Evolutionary conservation across 495 filamentous ascomycete species (phyloP).

Genomic region (Geopyxis carbonaria): DNA sequence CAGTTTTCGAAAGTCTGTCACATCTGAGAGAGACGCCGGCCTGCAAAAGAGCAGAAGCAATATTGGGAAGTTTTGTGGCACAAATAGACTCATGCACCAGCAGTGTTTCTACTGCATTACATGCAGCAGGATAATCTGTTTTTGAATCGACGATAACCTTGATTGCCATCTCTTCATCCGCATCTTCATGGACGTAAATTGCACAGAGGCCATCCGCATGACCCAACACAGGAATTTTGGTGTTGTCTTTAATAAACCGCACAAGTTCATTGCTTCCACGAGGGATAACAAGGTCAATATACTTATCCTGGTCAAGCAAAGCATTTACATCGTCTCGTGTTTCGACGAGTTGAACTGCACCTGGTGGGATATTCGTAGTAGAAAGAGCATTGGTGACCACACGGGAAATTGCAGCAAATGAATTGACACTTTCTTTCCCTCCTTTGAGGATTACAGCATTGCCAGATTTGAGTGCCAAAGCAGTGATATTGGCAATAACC

Average conservation of each 20-base stretch:
- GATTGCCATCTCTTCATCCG: conserved; percentile 50
- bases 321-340: conserved; percentile 76
- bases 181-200: conserved; percentile 71
- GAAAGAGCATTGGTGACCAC: conserved; percentile 68
- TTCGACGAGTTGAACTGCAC: conserved; percentile 78
- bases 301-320: conserved; percentile 61
- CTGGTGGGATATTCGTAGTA: conserved; percentile 61
- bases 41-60: conserved; percentile 51
- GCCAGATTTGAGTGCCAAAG: conserved; percentile 92
- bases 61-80: conserved; percentile 44
- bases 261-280: conserved; percentile 89
- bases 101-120: conserved; percentile 80
- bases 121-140: conserved; percentile 86
- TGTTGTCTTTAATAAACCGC: conserved; percentile 69
- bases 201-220: conserved; percentile 91
- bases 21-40: conserved; percentile 76
- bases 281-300: conserved; percentile 91
- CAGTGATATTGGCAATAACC: conserved; percentile 96
- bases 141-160: conserved; percentile 84
- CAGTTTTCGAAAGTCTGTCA: conserved; percentile 47
- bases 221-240: conserved; percentile 87
- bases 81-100: conserved; percentile 66
- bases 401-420: conserved; percentile 72
- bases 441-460: conserved; percentile 96
- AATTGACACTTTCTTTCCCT: conserved; percentile 89